These are phyloP conservation scores for Fraxinus angustifolia DNA, from an alignment of 305 asterid species.

Conservation along the genomic window DNA sequence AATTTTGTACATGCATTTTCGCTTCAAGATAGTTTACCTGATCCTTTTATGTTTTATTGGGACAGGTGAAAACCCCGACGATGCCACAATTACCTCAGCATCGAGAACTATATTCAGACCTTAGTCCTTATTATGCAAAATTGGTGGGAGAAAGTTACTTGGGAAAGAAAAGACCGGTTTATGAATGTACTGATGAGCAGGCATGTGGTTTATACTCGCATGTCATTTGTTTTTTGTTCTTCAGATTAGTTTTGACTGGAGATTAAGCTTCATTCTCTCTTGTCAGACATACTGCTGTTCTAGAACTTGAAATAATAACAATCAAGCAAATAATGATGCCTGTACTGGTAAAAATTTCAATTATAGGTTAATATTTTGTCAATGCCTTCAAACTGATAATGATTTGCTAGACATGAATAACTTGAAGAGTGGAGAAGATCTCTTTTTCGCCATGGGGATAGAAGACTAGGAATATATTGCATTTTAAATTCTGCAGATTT, in stretches of 20 bases:
- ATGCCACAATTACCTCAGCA: conserved; percentile 84
- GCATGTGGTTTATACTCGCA: conserved; percentile 25
- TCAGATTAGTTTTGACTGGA: background rate
- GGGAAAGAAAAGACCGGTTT: conserved; percentile 85
- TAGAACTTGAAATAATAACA: background rate
- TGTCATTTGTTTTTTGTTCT: background rate
- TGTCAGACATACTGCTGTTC: background rate
- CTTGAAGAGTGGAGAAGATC: background rate
- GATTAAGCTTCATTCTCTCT: conserved; percentile 3
- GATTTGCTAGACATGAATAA: background rate
- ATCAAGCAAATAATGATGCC: background rate
- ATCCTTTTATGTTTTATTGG: conserved; percentile 22
- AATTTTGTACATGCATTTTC: background rate
- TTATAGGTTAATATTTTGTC: background rate
- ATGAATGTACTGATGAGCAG: conserved; percentile 87
- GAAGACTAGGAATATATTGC: background rate
- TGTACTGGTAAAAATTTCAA: background rate
- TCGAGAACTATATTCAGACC: conserved; percentile 58
- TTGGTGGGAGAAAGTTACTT: conserved; percentile 92
- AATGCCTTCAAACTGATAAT: background rate
- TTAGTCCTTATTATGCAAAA: conserved; percentile 78
- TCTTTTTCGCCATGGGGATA: background rate
- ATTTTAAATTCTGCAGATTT: background rate
- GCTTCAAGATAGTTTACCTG: background rate
- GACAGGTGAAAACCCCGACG: conserved; percentile 76